phyloP scores from a whole-genome alignment of 2,329 filamentous ascomycete genomes.

The Verticillium zaregamsianum region DNA sequence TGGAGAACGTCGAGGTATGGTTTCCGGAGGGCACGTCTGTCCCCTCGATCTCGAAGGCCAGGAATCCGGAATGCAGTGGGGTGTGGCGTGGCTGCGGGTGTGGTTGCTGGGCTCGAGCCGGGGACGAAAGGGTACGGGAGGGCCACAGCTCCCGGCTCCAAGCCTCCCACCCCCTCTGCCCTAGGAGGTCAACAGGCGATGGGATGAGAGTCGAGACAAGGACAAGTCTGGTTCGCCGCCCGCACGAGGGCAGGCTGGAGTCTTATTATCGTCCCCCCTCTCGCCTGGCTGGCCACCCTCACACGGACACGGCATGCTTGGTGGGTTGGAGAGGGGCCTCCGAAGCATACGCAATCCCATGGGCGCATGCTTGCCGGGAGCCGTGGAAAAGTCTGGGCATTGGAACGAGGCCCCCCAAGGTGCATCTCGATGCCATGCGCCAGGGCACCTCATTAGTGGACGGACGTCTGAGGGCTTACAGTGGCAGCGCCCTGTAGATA shows the following conservation, averaged over 20 bases:
- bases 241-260: neutral
- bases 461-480: neutral
- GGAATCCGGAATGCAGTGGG: too few relatives aligned
- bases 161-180: too few relatives aligned
- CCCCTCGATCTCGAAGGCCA: neutral
- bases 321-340: neutral
- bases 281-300: neutral
- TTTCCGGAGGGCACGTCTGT: neutral
- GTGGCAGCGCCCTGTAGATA: neutral
- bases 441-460: neutral
- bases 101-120: too few relatives aligned
- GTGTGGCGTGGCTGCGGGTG: too few relatives aligned
- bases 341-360: neutral
- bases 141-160: too few relatives aligned
- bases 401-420: neutral
- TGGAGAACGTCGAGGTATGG: neutral
- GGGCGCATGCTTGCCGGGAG: neutral
- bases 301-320: neutral
- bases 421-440: neutral
- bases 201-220: neutral
- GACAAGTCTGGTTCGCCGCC: neutral
- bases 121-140: too few relatives aligned
- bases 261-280: neutral
- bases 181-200: too few relatives aligned
- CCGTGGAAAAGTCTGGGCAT: neutral